These are phyloP conservation scores for Metarhizium rileyi DNA, from an alignment of 2,329 filamentous ascomycete species.

Conservation along the genomic window DNA sequence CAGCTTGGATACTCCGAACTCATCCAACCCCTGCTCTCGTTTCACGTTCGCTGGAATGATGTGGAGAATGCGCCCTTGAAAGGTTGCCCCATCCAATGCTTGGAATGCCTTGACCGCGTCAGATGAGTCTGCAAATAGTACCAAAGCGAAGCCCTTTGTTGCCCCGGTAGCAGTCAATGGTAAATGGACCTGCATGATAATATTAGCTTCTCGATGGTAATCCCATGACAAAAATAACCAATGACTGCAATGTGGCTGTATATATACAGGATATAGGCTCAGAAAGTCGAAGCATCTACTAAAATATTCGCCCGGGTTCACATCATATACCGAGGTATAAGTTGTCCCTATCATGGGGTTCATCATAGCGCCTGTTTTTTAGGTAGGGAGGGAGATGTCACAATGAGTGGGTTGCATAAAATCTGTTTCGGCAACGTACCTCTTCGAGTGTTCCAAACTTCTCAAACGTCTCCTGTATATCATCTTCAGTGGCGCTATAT, in stretches of 20 bases:
- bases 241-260: slow-evolving; percentile 10
- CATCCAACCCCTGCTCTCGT: slow-evolving; percentile 72
- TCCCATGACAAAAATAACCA: not conserved
- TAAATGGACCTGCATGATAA: slow-evolving; percentile 64
- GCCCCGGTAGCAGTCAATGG: slow-evolving; percentile 62
- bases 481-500: slow-evolving; percentile 68
- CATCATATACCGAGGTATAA: slow-evolving; percentile 91
- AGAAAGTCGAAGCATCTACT: slow-evolving; percentile 98
- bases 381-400: not conserved
- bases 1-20: slow-evolving; percentile 81
- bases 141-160: slow-evolving; percentile 84
- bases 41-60: slow-evolving; percentile 79
- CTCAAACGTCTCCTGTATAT: slow-evolving; percentile 63
- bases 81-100: slow-evolving; percentile 71
- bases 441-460: slow-evolving; percentile 72
- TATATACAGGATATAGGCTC: slow-evolving; percentile 33
- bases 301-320: slow-evolving; percentile 93
- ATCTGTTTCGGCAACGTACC: slow-evolving; percentile 49
- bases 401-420: not conserved
- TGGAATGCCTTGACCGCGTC: slow-evolving; percentile 72
- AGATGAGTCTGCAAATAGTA: slow-evolving; percentile 65
- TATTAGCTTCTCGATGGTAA: slow-evolving; percentile 17
- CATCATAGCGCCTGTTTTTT: slow-evolving; percentile 63
- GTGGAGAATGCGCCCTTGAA: slow-evolving; percentile 87
- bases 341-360: slow-evolving; percentile 99